Evolutionary conservation across 176 grass and related monocot genomes (phyloP), one percentile per base, ranked within the genome.

Genomic region (Tillandsia fasciculata): DNA sequence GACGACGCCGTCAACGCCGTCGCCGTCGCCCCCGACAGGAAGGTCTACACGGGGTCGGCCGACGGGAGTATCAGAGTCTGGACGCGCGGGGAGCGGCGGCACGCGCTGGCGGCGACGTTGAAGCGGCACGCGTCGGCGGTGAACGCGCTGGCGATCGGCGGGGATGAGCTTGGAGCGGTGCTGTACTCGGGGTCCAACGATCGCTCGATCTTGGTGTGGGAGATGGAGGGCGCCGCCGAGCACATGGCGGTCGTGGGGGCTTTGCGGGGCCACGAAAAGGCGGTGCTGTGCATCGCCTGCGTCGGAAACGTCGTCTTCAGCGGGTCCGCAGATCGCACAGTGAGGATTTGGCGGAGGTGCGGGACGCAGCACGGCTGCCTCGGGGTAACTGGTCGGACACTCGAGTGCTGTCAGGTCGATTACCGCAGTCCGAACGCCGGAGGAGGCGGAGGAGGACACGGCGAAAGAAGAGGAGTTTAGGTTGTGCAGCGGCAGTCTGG

Each of bases 1-100:
- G 89, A 96, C 53, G 93, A 96, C 52, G 93, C 93, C 4, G 76
- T 96, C 47, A 96, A 96, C 78, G 84, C 93, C 51, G 73, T 96
- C 12, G 86, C 86, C 48, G 76, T 83, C 1, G 80, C 89, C 1
- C 81, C 73, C 26, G 89, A 96, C 68, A 88, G 83, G 63, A 85
- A 81, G 0, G 89, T 85, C 17, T 96, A 90, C 83, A 96, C 93
- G 3, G 93, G 27, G 33, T 96, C 93, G 15, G 89, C 93, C 8
- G 86, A 96, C 73, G 64, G 53, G 63, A 85, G 82, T 49, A 85
- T 96, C 15, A 74, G 79, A 1, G 83, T 84, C 5, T 96, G 93
- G 93, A 73, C 64, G 12, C 78, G 81, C 26, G 67, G 63, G 8
- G 84, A 81, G 48, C 81, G 74, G 6, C 69, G 23, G 5, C 91